Percentiles rank a stretch among this genome's conserved stretches.
These are phyloP conservation scores for Sphagnum contortum DNA, from an alignment of 225 moss, liverwort and hornwort species.

Conservation along the genomic window DNA sequence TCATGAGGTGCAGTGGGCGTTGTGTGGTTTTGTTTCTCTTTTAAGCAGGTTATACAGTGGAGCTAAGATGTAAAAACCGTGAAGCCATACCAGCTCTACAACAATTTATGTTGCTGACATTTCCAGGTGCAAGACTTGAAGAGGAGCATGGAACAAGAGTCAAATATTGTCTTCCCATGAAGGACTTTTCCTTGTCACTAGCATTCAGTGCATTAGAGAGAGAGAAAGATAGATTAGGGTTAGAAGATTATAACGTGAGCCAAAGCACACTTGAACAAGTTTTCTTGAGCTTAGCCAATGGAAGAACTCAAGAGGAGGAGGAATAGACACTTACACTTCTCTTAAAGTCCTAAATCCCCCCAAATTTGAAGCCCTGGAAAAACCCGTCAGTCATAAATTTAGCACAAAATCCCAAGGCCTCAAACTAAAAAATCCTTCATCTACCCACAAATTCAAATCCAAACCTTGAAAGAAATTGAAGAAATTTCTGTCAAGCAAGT, in stretches of 20 bases:
- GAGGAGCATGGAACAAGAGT: slow-evolving; percentile 70
- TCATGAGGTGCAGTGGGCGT: too few relatives aligned
- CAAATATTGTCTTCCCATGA: slow-evolving; percentile 71
- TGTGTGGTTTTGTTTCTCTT: too few relatives aligned
- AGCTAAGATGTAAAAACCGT: slow-evolving; percentile 51
- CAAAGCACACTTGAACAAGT: slow-evolving; percentile 95
- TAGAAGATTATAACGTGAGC: slow-evolving; percentile 90
- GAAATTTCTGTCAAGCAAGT: too few relatives aligned
- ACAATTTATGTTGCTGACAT: slow-evolving; percentile 44
- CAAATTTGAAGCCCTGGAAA: too few relatives aligned
- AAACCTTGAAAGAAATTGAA: too few relatives aligned
- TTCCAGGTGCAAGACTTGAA: slow-evolving; percentile 61
- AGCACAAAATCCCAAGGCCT: too few relatives aligned
- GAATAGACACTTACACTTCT: too few relatives aligned
- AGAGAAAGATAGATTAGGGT: slow-evolving; percentile 55
- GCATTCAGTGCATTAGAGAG: slow-evolving; percentile 73
- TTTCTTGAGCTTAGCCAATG: slow-evolving; percentile 77
- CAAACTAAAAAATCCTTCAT: too few relatives aligned
- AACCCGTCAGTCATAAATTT: too few relatives aligned
- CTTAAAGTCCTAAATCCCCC: too few relatives aligned
- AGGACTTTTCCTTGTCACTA: slow-evolving; percentile 55
- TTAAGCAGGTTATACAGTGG: slow-evolving; percentile 77
- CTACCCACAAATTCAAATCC: too few relatives aligned
- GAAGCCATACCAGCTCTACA: slow-evolving; percentile 35
- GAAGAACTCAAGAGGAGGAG: slow-evolving; percentile 22